Base-by-base conservation (phyloP, 805 yeast genomes). In the Lachancea waltii region DNA sequence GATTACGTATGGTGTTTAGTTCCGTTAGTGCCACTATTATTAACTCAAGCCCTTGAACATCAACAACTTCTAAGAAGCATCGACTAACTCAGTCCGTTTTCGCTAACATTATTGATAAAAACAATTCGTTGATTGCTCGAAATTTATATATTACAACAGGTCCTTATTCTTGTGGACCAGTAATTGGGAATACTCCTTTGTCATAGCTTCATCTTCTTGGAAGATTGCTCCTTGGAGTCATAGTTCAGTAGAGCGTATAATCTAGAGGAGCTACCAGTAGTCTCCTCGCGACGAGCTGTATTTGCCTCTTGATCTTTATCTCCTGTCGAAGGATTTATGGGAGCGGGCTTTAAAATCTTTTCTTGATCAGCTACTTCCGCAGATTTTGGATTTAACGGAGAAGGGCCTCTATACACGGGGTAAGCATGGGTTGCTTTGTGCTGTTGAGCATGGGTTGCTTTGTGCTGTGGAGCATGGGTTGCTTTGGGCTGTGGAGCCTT, bases 331-430 rank as follows among this genome's bases (percentile, higher is more conserved):
- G 42, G 35, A 17, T 42, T 36, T 15, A 44, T 36, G 16, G 47
- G 51, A 6, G 42, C 34, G n/a, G 47, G 47, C 26, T 46, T 44
- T 14, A 41, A 35, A 4, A 43, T 40, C 14, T 33, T 36, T 13
- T 37, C 43, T 15, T 40, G 45, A 3, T 41, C 41, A n/a, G 30
- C n/a, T 7, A 30, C 25, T 13, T 27, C 41, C 5, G 21, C 20
- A 2, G 21, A 20, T 14, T 26, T 13, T 3, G 36, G 36, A 16
- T 37, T 37, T 14, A 37, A 27, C 10, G 41, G 41, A 7, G 41
- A 37, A 3, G 35, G 41, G 7, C 32, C 41, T 18, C 41, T 24
- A 17, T 31, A 33, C 4, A 16, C 13, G 5, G 32, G 32, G 28
- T 26, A 18, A n/a, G 35, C 20, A 9, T 28, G 36, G 7, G 32